A percentile compares a stretch with the other conserved stretches of the same genome.
Conservation (phyloP, 2,329 filamentous ascomycete genomes). For the Calycina marina region DNA sequence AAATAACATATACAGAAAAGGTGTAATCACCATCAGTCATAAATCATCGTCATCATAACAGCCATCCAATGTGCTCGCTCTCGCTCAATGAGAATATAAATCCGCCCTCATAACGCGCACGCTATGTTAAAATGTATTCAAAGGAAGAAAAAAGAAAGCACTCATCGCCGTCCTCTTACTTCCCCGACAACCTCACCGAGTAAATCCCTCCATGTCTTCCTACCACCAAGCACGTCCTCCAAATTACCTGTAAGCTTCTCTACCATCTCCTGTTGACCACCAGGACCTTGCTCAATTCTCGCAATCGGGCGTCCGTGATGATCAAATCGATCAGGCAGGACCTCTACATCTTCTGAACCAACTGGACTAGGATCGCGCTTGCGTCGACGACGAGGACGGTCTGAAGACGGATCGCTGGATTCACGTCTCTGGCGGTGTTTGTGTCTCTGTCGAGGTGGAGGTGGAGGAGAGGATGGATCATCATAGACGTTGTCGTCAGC, state of each 20-base stretch:
- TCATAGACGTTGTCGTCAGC: not conserved
- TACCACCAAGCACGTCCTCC: constrained; percentile 18
- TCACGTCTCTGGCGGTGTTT: constrained; percentile 11
- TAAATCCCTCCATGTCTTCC: constrained; percentile 19
- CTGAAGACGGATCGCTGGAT: constrained; percentile 19
- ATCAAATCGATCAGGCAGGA: constrained; percentile 20
- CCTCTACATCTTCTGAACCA: constrained; percentile 11
- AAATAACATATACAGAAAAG: too few relatives aligned
- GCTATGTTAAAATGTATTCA: not conserved
- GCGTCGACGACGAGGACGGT: constrained; percentile 9
- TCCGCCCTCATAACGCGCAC: too few relatives aligned
- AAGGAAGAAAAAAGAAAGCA: not conserved
- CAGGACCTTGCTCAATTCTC: not conserved
- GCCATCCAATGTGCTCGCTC: too few relatives aligned
- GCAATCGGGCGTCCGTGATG: constrained; percentile 14
- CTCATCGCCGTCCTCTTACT: constrained; percentile 1
- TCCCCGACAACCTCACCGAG: constrained; percentile 15
- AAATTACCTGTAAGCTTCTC: constrained; percentile 15
- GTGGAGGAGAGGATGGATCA: not conserved
- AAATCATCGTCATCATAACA: too few relatives aligned
- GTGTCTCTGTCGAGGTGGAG: constrained; percentile 1
- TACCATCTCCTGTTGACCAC: constrained; percentile 17
- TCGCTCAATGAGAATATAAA: too few relatives aligned
- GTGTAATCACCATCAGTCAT: too few relatives aligned
- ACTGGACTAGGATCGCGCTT: constrained; percentile 8